Conservation (phyloP, 2,329 filamentous ascomycete genomes). For the Phialemonium atrogriseum region DNA sequence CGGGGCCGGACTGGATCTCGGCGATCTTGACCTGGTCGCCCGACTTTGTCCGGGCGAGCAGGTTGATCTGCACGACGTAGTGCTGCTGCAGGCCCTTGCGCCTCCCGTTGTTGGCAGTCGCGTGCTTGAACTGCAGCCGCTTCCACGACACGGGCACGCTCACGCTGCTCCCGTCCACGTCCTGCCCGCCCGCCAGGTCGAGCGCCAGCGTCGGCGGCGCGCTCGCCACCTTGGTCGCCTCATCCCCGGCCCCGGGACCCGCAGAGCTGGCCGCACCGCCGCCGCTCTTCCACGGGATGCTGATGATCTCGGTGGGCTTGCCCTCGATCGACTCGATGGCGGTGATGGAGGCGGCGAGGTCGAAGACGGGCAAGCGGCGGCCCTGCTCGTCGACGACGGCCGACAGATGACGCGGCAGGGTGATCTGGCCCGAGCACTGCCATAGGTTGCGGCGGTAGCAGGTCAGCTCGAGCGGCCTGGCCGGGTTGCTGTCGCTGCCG, state of each 20-base stretch:
- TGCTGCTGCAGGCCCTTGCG: constrained; percentile 93
- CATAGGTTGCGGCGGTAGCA: constrained; percentile 94
- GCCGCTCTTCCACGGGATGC: constrained; percentile 93
- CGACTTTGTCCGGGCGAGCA: constrained; percentile 64
- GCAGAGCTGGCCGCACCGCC: no score
- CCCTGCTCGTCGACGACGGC: constrained; percentile 67
- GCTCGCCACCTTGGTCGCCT: constrained; percentile 40
- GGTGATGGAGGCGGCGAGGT: constrained; percentile 74
- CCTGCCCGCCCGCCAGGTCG: constrained; percentile 51
- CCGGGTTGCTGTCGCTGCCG: constrained; percentile 43
- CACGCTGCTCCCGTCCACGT: constrained; percentile 69
- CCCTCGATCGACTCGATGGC: constrained; percentile 89
- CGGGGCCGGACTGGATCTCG: constrained; percentile 83
- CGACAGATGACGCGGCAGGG: constrained; percentile 62
- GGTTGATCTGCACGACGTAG: constrained; percentile 79
- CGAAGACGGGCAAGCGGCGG: constrained; percentile 65
- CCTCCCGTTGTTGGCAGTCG: constrained; percentile 91
- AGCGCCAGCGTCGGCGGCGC: constrained; percentile 47
- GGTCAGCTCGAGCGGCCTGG: constrained; percentile 69
- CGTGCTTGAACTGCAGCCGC: constrained; percentile 87
- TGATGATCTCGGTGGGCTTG: constrained; percentile 88
- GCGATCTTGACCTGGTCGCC: constrained; percentile 66
- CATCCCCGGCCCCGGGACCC: constrained; percentile 33
- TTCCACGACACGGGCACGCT: constrained; percentile 89
- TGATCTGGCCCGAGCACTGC: constrained; percentile 85